phyloP scores from a whole-genome alignment of 768 basidiomycete genomes.

The Myochromella boudieri region DNA sequence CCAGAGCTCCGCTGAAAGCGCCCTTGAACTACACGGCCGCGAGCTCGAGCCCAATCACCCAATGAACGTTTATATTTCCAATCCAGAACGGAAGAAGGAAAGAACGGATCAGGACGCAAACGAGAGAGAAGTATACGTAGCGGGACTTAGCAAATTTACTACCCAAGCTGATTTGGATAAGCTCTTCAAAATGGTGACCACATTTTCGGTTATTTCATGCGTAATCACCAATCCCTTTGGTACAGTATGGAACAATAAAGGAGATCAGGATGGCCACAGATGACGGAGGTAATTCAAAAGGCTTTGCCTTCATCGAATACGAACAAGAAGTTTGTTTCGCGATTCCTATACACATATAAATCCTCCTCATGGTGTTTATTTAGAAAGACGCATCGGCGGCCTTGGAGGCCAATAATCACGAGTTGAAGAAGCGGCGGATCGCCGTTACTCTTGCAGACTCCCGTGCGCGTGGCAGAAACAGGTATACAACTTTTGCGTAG shows the following conservation, averaged over 20 bases:
- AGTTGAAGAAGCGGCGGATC: constrained; percentile 87
- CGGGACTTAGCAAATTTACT: constrained; percentile 78
- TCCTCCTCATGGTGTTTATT: background rate
- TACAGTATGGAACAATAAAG: constrained; percentile 80
- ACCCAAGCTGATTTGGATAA: constrained; percentile 76
- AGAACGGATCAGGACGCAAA: constrained; percentile 88
- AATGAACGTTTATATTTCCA: constrained; percentile 82
- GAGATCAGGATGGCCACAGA: constrained; percentile 79
- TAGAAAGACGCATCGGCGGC: constrained; percentile 73
- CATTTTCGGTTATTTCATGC: background rate
- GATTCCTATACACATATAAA: background rate
- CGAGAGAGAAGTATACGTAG: constrained; percentile 84
- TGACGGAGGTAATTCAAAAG: constrained; percentile 67
- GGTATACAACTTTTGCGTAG: constrained; percentile 34
- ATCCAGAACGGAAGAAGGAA: constrained; percentile 86
- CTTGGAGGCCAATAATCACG: constrained; percentile 79
- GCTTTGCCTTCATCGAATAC: constrained; percentile 93
- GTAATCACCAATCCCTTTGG: constrained; percentile 4
- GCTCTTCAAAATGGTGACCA: constrained; percentile 72
- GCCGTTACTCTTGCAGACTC: constrained; percentile 85
- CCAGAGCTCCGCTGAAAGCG: constrained; percentile 67
- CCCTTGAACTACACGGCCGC: constrained; percentile 76
- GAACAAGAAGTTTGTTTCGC: constrained; percentile 63
- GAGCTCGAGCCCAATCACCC: constrained; percentile 69
- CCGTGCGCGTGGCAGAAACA: constrained; percentile 53